Evolutionary conservation across 176 grass and related monocot species (phyloP).

Genomic region (Puccinellia tenuiflora): DNA sequence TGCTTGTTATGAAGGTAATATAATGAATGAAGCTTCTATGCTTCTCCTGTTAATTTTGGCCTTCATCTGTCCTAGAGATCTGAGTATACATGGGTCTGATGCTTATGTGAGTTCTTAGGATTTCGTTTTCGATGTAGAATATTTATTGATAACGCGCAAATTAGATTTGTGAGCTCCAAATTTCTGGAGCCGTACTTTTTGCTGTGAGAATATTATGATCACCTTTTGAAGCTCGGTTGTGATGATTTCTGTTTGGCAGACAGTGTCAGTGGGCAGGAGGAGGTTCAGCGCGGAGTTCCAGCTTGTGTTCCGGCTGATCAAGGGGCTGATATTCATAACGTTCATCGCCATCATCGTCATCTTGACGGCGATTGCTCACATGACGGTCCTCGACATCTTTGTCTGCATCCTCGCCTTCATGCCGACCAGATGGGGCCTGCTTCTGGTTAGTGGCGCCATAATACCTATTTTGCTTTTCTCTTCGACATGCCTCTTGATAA

Average conservation of each 20-base stretch:
- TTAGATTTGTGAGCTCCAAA: background rate
- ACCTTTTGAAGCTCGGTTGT: background rate
- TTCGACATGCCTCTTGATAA: too few relatives aligned
- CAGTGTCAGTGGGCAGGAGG: slow-evolving; percentile 62
- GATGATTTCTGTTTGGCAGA: slow-evolving; percentile 44
- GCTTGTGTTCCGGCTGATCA: slow-evolving; percentile 90
- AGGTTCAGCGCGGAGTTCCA: slow-evolving; percentile 93
- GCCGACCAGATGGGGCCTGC: slow-evolving; percentile 93
- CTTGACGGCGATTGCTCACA: slow-evolving; percentile 65
- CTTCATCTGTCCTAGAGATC: background rate
- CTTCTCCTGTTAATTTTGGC: background rate
- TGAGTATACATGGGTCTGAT: background rate
- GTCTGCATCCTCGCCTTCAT: slow-evolving; percentile 96
- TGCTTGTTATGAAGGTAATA: slow-evolving; percentile 86
- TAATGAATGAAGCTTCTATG: background rate
- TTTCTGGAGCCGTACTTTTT: background rate
- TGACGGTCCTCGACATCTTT: slow-evolving; percentile 90
- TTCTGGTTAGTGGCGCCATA: slow-evolving; percentile 46
- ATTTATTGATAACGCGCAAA: background rate
- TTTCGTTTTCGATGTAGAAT: background rate
- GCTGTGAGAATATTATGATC: background rate
- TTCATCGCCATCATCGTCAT: slow-evolving; percentile 62
- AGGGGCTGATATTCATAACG: slow-evolving; percentile 89
- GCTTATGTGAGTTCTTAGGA: background rate
- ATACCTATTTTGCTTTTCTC: too few relatives aligned